Evolutionary conservation across 345 rosid species (phyloP), one percentile per base, ranked within the genome.

Genomic region (Rhizophora apiculata): DNA sequence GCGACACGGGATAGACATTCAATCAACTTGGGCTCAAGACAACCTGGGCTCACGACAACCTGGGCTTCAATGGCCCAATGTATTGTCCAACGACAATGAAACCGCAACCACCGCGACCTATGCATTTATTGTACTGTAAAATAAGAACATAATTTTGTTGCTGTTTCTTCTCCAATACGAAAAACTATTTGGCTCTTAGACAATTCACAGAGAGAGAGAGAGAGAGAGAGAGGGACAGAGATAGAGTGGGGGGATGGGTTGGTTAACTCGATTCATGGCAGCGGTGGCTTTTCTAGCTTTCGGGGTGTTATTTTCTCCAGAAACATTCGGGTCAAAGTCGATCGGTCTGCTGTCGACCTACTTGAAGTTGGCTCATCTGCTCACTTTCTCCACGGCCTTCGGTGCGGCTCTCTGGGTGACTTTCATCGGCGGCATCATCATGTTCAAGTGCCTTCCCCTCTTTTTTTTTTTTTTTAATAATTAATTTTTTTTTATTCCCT

Each of bases 351-450:
- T 89, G n/a, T 72, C 82, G 53, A 80, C 87, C 18, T 74, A 79
- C 74, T 77, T 95, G 69, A 95, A 91, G 80, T 83, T 95, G 59
- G 88, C 91, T 74, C 97, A 95, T 80, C 86, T 95, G 15, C 96
- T 95, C 62, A 68, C 90, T 77, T 95, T 95, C 83, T 78, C 99
- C 81, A 88, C 99, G 46, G 92, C 99, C 52, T 95, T 93, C 88
- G 99, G 97, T 8, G 82, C 96, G 51, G 91, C 96, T 70, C 93
- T 88, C 22, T 95, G 97, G 99, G 97, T 88, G 83, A 95, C 97
- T 67, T 95, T 91, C 85, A 92, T 95, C 83, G 97, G 97, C 30
- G 97, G 99, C 74, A 89, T 92, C 93, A 87, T 95, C 83, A 91
- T 95, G 99, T 91, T 95, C 90, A 95, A 89, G 99, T 95, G 74